These are phyloP conservation scores for Liquidambar formosana DNA, from an alignment of 164 flowering plant species.

Conservation along the genomic window DNA sequence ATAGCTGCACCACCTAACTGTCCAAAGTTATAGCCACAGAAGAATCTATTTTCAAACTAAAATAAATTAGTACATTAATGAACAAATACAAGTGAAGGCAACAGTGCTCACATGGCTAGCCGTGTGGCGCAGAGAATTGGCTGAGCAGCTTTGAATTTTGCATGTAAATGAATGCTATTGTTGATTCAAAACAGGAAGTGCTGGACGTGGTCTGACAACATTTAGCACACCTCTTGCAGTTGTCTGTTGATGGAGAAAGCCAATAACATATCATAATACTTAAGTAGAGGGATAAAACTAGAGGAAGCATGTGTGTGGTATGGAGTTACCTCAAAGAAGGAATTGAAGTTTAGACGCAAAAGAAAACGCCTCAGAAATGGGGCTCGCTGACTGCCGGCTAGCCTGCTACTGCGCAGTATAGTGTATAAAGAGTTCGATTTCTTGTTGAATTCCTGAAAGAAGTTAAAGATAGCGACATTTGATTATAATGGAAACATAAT, in stretches of 20 bases:
- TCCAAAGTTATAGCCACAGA: too few relatives aligned
- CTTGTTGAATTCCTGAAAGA: slow-evolving; percentile 85
- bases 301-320: not conserved
- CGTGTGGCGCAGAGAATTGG: too few relatives aligned
- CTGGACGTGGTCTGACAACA: slow-evolving; percentile 75
- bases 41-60: too few relatives aligned
- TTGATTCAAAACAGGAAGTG: slow-evolving; percentile 43
- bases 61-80: too few relatives aligned
- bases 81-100: too few relatives aligned
- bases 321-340: slow-evolving; percentile 91
- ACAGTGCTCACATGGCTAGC: too few relatives aligned
- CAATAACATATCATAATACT: not conserved
- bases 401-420: slow-evolving; percentile 90
- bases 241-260: slow-evolving; percentile 49
- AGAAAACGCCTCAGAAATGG: slow-evolving; percentile 92
- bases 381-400: slow-evolving; percentile 97
- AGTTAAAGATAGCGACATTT: too few relatives aligned
- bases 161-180: slow-evolving; percentile 12
- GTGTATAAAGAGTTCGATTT: slow-evolving; percentile 97
- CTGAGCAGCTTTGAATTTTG: too few relatives aligned
- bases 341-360: slow-evolving; percentile 85
- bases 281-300: not conserved
- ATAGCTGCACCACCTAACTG: too few relatives aligned
- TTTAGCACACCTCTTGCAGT: slow-evolving; percentile 92
- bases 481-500: too few relatives aligned